Evolutionary conservation across 352 stramenopile genomes (phyloP), one percentile per base, ranked within the genome.

Genomic region (Albugo candida): DNA sequence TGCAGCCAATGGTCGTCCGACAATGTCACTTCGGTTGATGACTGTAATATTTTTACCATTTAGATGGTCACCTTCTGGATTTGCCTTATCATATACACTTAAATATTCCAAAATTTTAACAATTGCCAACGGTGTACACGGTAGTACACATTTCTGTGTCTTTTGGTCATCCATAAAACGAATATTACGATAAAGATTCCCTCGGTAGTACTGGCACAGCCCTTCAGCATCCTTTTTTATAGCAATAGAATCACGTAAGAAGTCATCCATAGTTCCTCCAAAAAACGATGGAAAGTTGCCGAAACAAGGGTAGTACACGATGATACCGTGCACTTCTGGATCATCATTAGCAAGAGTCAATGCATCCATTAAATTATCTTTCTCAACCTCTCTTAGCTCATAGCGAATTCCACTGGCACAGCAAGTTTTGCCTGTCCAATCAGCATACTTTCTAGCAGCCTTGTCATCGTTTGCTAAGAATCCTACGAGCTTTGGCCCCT

Each of bases 291-390:
- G 92, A 53, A 96, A 93, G 39, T 84, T 59, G 37, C 93, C 94
- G 55, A 98, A 98, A 66, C 96, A 97, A 42, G 94, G 94, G 69
- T 98, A 98, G 68, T 98, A 98, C 14, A 98, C 84, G 47, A 98
- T 93, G 53, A 98, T 97, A 36, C 94, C 91, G 67, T 96, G 85
- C 43, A 97, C 92, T n/a, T 91, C 71, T 14, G 82, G 71, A 63
- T 95, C 82, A 36, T 69, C 77, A 65, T 98, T 98, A 48, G 86
- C 87, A 49, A 89, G 74, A 45, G 95, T 70, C 12, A 98, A 64
- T 13, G 83, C 86, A n/a, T 74, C 68, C 49, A 97, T 76, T 21
- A 98, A 70, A 35, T 96, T 85, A 53, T 96, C 84, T 41, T 93
- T 88, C 62, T 93, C 70, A 37, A 97, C 74, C 36, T 83, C 81